phyloP scores from a whole-genome alignment of 345 rosid genomes.

The Barbarea vulgaris region DNA sequence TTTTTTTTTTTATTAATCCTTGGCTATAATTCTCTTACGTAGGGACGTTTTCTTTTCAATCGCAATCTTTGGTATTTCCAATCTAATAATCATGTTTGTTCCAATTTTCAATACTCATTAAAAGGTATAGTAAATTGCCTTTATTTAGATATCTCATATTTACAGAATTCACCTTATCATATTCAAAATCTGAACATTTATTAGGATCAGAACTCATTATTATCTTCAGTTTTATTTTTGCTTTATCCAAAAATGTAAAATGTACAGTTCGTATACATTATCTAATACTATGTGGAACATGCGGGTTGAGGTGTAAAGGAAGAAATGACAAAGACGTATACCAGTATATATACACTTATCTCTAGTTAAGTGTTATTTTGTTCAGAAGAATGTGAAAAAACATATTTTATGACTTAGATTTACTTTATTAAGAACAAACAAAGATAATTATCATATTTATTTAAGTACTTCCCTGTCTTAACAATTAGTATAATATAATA shows the following conservation, averaged over 20 bases:
- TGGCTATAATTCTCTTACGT: not conserved
- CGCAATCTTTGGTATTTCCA: not conserved
- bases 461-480: slow-evolving; percentile 14
- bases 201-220: not conserved
- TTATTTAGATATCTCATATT: not conserved
- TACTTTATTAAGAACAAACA: slow-evolving; percentile 33
- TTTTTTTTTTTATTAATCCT: not conserved
- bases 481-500: not conserved
- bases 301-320: slow-evolving; percentile 37
- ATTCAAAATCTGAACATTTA: not conserved
- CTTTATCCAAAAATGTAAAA: not conserved
- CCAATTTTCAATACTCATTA: not conserved
- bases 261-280: not conserved
- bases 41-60: not conserved
- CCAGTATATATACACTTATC: slow-evolving; percentile 33
- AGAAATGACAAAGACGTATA: slow-evolving; percentile 48
- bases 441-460: slow-evolving; percentile 20
- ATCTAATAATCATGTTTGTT: not conserved
- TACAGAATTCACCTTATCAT: not conserved
- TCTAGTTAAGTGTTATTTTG: not conserved
- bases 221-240: not conserved
- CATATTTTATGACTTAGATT: slow-evolving; percentile 21
- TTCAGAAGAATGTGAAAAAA: slow-evolving; percentile 22
- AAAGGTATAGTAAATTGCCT: not conserved
- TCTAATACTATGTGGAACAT: slow-evolving; percentile 6